Conservation (phyloP, 805 yeast genomes). For the Suhomyces emberorum region DNA sequence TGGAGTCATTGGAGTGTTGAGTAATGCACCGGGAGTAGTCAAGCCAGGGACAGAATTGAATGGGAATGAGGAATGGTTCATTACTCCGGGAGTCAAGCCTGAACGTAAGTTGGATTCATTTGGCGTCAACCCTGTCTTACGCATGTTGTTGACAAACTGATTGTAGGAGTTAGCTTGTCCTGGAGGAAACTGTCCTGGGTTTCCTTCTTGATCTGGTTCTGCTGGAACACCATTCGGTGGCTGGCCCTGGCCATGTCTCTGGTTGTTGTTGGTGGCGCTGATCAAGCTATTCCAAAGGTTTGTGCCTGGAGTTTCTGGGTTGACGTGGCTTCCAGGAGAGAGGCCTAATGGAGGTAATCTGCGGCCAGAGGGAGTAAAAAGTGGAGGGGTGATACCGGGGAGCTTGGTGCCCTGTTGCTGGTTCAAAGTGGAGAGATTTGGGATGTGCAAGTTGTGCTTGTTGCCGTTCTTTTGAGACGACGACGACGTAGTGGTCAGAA, state of each 20-base stretch:
- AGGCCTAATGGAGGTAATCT: slow-evolving; percentile 51
- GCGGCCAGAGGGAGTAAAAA: slow-evolving; percentile 59
- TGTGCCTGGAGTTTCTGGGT: slow-evolving; percentile 52
- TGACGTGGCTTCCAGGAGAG: slow-evolving; percentile 40
- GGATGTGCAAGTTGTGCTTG: slow-evolving; percentile 37
- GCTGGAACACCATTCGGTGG: slow-evolving; percentile 8
- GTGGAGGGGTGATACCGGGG: slow-evolving; percentile 45
- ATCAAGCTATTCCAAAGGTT: slow-evolving; percentile 47
- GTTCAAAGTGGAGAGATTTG: slow-evolving; percentile 27
- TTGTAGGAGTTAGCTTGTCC: slow-evolving; percentile 14
- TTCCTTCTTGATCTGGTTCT: slow-evolving; percentile 10
- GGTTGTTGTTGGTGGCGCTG: slow-evolving; percentile 34
- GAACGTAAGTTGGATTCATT: slow-evolving; percentile 70
- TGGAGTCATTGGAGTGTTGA: slow-evolving; percentile 49
- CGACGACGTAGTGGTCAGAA: slow-evolving; percentile 1
- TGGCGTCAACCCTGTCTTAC: slow-evolving; percentile 67
- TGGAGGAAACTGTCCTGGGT: background rate
- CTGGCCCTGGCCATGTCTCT: background rate
- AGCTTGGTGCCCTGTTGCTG: slow-evolving; percentile 16
- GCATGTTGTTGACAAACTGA: slow-evolving; percentile 28
- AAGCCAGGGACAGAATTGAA: slow-evolving; percentile 35
- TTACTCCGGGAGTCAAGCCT: slow-evolving; percentile 64
- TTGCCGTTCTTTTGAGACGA: slow-evolving; percentile 38
- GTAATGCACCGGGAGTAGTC: slow-evolving; percentile 37
- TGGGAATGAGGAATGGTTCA: slow-evolving; percentile 31